Percentiles rank a stretch among this genome's conserved stretches.
phyloP scores from a whole-genome alignment of 306 rosid species.

The Vigna radiata region DNA sequence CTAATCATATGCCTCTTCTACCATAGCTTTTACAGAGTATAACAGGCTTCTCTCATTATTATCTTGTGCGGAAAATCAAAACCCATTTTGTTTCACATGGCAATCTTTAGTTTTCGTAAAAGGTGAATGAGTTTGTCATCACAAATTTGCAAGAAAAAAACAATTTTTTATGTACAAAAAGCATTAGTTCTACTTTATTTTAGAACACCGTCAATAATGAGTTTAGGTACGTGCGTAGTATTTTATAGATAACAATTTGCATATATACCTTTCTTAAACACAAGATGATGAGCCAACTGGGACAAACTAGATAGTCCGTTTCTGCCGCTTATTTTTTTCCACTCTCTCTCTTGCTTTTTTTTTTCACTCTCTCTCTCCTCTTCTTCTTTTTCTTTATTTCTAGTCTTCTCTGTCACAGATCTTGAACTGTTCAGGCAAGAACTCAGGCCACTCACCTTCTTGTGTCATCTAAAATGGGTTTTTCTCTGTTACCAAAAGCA shows the following conservation, averaged over 20 bases:
- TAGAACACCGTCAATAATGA: conserved; percentile 6
- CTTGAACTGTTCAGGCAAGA: conserved; percentile 33
- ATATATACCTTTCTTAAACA: conserved; percentile 46
- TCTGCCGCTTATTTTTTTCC: conserved; percentile 26
- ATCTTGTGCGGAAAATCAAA: neutral
- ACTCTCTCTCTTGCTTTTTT: conserved; percentile 6
- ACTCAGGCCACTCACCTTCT: conserved; percentile 10
- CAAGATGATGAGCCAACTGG: conserved; percentile 36
- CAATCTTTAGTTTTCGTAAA: neutral
- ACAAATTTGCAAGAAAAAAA: conserved; percentile 3
- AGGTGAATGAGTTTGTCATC: neutral
- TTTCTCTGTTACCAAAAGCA: conserved; percentile 33
- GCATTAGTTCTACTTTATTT: neutral
- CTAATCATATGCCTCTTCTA: conserved; percentile 12
- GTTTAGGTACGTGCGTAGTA: neutral
- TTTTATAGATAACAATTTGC: neutral
- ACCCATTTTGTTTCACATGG: neutral
- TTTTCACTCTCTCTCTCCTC: neutral
- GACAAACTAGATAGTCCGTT: conserved; percentile 26
- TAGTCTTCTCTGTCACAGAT: conserved; percentile 47
- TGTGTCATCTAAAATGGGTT: conserved; percentile 45
- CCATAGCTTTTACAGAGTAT: neutral
- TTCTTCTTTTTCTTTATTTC: conserved; percentile 29
- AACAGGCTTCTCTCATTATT: neutral
- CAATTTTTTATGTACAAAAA: neutral